Conservation (phyloP, 2,329 filamentous ascomycete genomes). For the Colletotrichum sp. region DNA sequence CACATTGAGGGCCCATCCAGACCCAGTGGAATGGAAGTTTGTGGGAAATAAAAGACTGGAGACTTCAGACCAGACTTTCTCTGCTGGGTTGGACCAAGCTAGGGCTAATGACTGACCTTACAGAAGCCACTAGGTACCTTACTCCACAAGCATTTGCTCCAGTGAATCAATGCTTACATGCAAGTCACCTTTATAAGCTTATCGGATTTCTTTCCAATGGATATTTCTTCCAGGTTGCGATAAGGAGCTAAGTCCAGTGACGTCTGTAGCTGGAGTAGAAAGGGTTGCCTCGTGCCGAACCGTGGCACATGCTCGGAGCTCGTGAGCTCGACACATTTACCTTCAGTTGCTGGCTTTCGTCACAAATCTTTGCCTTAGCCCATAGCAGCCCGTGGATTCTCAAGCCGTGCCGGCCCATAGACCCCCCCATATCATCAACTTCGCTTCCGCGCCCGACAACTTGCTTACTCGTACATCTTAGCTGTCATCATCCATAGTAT, state of each 20-base stretch:
- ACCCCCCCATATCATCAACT: neutral
- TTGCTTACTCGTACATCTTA: neutral
- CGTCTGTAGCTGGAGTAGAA: neutral
- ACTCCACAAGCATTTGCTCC: no score
- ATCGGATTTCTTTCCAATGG: neutral
- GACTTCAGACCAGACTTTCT: neutral
- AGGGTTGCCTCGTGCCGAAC: neutral
- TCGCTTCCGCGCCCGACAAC: neutral
- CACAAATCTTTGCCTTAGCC: neutral
- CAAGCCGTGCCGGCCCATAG: neutral
- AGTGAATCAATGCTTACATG: neutral
- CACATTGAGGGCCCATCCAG: neutral
- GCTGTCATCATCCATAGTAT: neutral
- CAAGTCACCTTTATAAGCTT: neutral
- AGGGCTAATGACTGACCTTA: neutral
- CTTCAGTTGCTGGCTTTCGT: neutral
- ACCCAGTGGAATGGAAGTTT: neutral
- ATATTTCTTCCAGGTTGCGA: neutral
- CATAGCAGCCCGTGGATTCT: neutral
- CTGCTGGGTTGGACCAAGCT: neutral
- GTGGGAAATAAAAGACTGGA: neutral
- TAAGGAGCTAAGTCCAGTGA: neutral
- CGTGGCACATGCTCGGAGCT: conserved; percentile 21
- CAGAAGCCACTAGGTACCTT: neutral
- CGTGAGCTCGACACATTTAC: conserved; percentile 9